Evolutionary conservation across 2,329 filamentous ascomycete genomes (phyloP).

Genomic region (Aspergillus niger): DNA sequence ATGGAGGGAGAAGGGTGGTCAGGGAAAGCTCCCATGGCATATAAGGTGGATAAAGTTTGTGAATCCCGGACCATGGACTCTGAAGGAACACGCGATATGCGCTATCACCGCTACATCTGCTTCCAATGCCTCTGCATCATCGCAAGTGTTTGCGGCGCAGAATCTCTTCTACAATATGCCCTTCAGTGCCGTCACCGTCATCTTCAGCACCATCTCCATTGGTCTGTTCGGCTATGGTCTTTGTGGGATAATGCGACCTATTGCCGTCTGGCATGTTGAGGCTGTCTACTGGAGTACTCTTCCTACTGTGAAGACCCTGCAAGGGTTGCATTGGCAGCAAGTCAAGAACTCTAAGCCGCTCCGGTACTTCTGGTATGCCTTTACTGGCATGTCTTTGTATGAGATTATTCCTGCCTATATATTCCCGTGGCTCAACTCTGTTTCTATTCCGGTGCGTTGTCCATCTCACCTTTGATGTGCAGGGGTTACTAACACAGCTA

Average conservation of each 20-base stretch:
- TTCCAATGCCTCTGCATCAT: slow-evolving; percentile 50
- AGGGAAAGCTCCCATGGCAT: slow-evolving; percentile 15
- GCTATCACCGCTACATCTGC: slow-evolving; percentile 58
- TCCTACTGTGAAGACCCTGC: slow-evolving; percentile 37
- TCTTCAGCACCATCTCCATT: slow-evolving; percentile 56
- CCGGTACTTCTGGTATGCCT: slow-evolving; percentile 35
- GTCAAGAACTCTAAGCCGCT: slow-evolving; percentile 30
- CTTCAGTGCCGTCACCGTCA: slow-evolving; percentile 46
- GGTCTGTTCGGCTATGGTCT: slow-evolving; percentile 59
- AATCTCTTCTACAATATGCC: slow-evolving; percentile 46
- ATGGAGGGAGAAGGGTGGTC: slow-evolving; percentile 3
- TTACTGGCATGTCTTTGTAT: slow-evolving; percentile 24
- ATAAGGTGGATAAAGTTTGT: slow-evolving; percentile 49
- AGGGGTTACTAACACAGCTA: too few relatives aligned
- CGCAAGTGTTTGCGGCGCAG: slow-evolving; percentile 9
- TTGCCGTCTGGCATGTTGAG: slow-evolving; percentile 59
- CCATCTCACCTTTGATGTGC: too few relatives aligned
- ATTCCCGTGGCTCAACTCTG: slow-evolving; percentile 25
- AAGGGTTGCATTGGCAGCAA: slow-evolving; percentile 37
- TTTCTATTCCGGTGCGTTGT: slow-evolving; percentile 22
- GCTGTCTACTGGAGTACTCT: slow-evolving; percentile 58
- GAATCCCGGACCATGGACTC: slow-evolving; percentile 55
- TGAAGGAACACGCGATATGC: slow-evolving; percentile 60
- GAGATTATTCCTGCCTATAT: slow-evolving; percentile 31
- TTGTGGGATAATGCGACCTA: slow-evolving; percentile 55